These are phyloP conservation scores for Yamadazyma siamensis DNA, from an alignment of 1,139 yeast species.

Conservation along the genomic window DNA sequence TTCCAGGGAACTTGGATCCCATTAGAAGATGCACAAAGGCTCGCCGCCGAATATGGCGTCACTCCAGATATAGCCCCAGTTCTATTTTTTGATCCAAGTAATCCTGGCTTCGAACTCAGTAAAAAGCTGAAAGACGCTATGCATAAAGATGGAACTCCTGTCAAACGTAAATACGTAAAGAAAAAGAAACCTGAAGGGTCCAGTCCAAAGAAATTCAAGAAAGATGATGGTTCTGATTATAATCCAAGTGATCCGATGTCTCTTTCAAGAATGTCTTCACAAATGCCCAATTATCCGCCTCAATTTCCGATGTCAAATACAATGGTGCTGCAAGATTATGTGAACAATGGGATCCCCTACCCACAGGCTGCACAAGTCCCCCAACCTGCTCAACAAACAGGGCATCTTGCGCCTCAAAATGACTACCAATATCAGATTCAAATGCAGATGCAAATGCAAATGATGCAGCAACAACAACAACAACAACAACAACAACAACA, in stretches of 20 bases:
- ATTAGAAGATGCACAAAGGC: slow-evolving; percentile 50
- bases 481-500: slow-evolving; percentile 14
- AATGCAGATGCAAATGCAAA: slow-evolving; percentile 21
- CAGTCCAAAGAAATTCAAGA: slow-evolving; percentile 35
- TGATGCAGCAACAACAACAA: slow-evolving; percentile 18
- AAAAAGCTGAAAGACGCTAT: slow-evolving; percentile 41
- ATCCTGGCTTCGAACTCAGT: slow-evolving; percentile 46
- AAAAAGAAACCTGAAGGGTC: slow-evolving; percentile 37
- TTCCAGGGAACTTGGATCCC: slow-evolving; percentile 99
- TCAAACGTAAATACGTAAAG: slow-evolving; percentile 43
- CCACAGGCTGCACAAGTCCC: too few species aligned
- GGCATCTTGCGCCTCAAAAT: too few species aligned
- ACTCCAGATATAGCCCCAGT: slow-evolving; percentile 56
- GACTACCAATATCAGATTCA: slow-evolving; percentile 33
- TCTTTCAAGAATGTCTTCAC: slow-evolving; percentile 14
- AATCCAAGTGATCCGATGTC: slow-evolving; percentile 4
- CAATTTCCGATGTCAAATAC: slow-evolving; percentile 9
- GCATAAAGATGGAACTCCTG: slow-evolving; percentile 42
- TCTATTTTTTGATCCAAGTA: slow-evolving; percentile 44
- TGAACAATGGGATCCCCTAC: too few species aligned
- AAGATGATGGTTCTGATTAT: slow-evolving; percentile 15
- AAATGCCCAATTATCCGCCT: slow-evolving; percentile 13
- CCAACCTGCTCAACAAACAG: slow-evolving; percentile 12
- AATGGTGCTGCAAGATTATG: slow-evolving; percentile 1
- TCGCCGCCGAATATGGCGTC: slow-evolving; percentile 53